phyloP scores from a whole-genome alignment of 495 filamentous ascomycete genomes.

The Penicillium tannophilum region DNA sequence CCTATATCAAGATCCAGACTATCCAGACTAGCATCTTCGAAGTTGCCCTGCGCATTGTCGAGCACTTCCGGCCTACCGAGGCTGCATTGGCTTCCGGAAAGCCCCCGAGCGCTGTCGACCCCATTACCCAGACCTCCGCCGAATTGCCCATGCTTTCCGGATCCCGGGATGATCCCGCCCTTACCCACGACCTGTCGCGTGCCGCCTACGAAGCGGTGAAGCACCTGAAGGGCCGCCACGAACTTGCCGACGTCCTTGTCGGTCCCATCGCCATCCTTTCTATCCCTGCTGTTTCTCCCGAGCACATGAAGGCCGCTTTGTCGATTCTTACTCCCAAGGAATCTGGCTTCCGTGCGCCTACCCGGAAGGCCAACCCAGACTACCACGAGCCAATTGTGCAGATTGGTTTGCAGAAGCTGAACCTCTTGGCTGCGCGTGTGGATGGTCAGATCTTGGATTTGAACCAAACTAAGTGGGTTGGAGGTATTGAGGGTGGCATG shows the following conservation, averaged over 20 bases:
- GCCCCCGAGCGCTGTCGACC: constrained; percentile 43
- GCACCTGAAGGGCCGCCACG: constrained; percentile 55
- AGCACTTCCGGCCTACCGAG: constrained; percentile 72
- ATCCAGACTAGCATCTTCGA: constrained; percentile 88
- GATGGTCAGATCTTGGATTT: constrained; percentile 81
- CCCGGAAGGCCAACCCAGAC: constrained; percentile 69
- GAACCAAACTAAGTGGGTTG: constrained; percentile 79
- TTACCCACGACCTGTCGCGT: constrained; percentile 76
- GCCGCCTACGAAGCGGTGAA: constrained; percentile 63
- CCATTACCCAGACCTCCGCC: constrained; percentile 45
- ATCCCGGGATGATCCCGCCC: constrained; percentile 47
- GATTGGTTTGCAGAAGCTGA: constrained; percentile 78
- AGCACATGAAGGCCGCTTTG: constrained; percentile 76
- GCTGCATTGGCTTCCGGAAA: constrained; percentile 30
- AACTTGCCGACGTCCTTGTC: constrained; percentile 73
- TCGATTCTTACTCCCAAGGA: constrained; percentile 71
- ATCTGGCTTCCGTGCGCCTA: constrained; percentile 74
- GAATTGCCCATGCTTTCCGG: constrained; percentile 33
- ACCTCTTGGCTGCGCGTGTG: constrained; percentile 82
- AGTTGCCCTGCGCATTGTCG: constrained; percentile 77
- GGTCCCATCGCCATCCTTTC: constrained; percentile 79
- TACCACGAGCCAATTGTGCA: constrained; percentile 79
- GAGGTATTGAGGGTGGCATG: constrained; percentile 78
- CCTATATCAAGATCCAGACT: constrained; percentile 72
- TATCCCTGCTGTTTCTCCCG: constrained; percentile 81